These are phyloP conservation scores for Backusella mclennaniae DNA, from an alignment of 192 early-diverging fungal genomes.

Conservation along the genomic window DNA sequence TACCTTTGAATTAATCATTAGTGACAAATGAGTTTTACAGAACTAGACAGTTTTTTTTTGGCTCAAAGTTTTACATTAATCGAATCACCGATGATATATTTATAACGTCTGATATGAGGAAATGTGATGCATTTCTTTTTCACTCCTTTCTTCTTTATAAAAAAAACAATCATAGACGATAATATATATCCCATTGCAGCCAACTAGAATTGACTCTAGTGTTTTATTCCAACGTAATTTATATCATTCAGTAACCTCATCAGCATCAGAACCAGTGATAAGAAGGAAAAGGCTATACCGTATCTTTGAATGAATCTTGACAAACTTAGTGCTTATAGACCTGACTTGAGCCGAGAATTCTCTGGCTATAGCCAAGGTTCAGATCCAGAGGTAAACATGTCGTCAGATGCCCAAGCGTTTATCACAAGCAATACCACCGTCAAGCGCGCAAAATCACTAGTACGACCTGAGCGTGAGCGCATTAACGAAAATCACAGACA, in stretches of 20 bases:
- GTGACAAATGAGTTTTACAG: not conserved
- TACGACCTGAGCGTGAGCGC: slow-evolving; percentile 65
- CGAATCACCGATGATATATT: slow-evolving; percentile 1
- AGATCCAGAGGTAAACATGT: slow-evolving; percentile 12
- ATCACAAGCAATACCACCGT: slow-evolving; percentile 14
- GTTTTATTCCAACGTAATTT: not conserved
- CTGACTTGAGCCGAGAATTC: slow-evolving; percentile 9
- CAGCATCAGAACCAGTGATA: not conserved
- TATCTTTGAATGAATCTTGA: not conserved
- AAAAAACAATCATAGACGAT: not conserved
- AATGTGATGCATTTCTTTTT: not conserved
- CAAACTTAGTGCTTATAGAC: not conserved
- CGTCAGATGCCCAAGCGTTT: slow-evolving; percentile 7
- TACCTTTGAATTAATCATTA: not conserved
- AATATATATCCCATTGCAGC: not conserved
- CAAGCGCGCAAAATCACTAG: slow-evolving; percentile 64
- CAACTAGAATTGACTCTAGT: not conserved
- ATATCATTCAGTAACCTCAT: not conserved
- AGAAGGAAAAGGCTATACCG: not conserved
- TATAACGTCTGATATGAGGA: not conserved
- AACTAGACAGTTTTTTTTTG: not conserved
- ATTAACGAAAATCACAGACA: slow-evolving; percentile 46
- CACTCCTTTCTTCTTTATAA: not conserved
- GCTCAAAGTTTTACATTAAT: slow-evolving; percentile 5
- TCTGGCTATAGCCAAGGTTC: slow-evolving; percentile 6